Base-by-base conservation (phyloP, 768 basidiomycete species). In the Hygrocybe punicea region DNA sequence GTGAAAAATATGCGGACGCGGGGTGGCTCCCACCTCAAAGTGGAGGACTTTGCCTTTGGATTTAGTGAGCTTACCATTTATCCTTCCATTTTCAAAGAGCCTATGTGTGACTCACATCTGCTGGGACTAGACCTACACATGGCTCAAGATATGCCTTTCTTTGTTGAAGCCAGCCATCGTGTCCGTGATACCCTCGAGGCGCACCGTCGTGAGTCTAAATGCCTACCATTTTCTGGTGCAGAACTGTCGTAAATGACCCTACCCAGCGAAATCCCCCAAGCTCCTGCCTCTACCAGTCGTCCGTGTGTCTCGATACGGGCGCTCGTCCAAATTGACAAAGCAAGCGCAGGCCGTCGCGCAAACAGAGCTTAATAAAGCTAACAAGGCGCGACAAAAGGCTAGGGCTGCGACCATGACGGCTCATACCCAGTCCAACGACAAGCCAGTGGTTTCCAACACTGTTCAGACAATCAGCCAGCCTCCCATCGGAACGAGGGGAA, bases 31-130 rank as follows among this genome's bases (percentile, higher is more conserved):
- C 47, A 29, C 24, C 39, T 64, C n/a, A 59, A 60, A 40, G 23
- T 61, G n/a, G 51, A 29, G 14, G 63, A 62, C 46, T 64, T 64
- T 17, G 53, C 57, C 11, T 62, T 64, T 37, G 53, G 53, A 6
- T 62, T 62, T 45, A 58, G 63, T 62, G 37, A 9, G 58, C 3
- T 3, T 54, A 13, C 21, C 9, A 17, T 40, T 10, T 49, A 4
- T 14, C 11, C 19, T 42, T 23, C 35, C n/a, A 14, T 14, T 17
- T n/a, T 2, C 42, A 9, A 11, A 6, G 7, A n/a, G n/a, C n/a
- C n/a, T 25, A 9, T 17, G 16, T 39, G 13, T 40, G 51, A n/a
- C 25, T 29, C 21, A 40, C 6, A 11, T 17, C 13, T 37, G 13
- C 13, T 37, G 13, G 4, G 23, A 17, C 4, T 45, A 55, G 53